Conservation (phyloP, 139 green algal species). For the Chlorella sp. region DNA sequence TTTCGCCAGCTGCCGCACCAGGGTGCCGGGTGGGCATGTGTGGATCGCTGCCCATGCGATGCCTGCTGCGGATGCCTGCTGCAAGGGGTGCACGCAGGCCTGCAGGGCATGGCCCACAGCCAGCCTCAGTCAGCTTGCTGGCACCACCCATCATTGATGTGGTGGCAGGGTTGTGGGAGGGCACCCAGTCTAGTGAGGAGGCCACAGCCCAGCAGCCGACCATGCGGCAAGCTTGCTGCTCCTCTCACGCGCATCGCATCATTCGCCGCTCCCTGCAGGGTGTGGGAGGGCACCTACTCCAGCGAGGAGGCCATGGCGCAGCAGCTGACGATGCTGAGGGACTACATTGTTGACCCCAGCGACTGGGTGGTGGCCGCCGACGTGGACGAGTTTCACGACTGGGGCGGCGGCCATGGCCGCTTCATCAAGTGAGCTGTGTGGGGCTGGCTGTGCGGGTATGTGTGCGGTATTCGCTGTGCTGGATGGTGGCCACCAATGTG, state of each 20-base stretch:
- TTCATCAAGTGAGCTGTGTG: conserved; percentile 28
- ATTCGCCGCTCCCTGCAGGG: background rate
- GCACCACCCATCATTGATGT: no score
- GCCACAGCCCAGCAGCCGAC: background rate
- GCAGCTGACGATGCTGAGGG: conserved; percentile 38
- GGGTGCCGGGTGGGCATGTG: no score
- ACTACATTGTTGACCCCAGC: conserved; percentile 44
- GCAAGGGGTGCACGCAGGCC: no score
- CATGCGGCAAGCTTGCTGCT: no score
- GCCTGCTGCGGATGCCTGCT: no score
- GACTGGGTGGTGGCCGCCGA: conserved; percentile 60
- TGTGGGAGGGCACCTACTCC: conserved; percentile 52
- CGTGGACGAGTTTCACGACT: conserved; percentile 58
- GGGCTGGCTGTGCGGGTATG: background rate
- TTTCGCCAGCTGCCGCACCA: no score
- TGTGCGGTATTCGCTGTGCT: background rate
- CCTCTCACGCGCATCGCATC: no score
- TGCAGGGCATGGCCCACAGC: no score
- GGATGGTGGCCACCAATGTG: conserved; percentile 51
- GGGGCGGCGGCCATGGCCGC: background rate
- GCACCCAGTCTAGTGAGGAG: background rate
- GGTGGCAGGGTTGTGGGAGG: background rate
- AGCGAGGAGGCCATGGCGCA: conserved; percentile 36
- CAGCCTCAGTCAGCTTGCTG: no score
- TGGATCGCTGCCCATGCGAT: no score